A percentile compares a stretch with the other conserved stretches of the same genome.
Conservation (phyloP, 2,329 filamentous ascomycete species). For the Penicillium rolfsii region DNA sequence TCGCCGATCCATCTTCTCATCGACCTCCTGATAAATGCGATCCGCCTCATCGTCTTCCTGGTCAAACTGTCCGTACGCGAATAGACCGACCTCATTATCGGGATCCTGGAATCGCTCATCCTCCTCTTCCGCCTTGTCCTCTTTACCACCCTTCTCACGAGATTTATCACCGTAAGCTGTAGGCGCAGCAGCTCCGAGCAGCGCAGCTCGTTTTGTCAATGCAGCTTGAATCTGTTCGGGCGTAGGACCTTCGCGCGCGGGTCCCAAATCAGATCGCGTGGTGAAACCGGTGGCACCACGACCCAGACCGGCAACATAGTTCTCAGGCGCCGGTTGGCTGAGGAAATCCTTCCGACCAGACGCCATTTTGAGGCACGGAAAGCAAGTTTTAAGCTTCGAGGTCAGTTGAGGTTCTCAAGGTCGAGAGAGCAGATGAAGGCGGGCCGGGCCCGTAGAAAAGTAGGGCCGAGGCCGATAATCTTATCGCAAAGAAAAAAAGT, state of each 20-base stretch:
- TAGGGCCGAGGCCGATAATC: constrained; percentile 31
- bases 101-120: constrained; percentile 90
- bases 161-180: constrained; percentile 71
- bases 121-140: constrained; percentile 70
- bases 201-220: constrained; percentile 87
- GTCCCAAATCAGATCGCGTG: constrained; percentile 92
- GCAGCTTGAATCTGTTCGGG: constrained; percentile 99
- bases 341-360: constrained; percentile 78
- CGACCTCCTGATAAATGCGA: constrained; percentile 90
- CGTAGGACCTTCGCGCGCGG: constrained; percentile 90
- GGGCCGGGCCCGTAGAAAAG: constrained; percentile 20
- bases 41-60: constrained; percentile 98
- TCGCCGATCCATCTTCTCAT: constrained; percentile 94
- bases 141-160: constrained; percentile 65
- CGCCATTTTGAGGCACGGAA: constrained; percentile 53
- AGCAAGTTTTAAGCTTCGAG: constrained; percentile 7
- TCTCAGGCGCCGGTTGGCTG: constrained; percentile 80
- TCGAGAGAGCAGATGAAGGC: constrained; percentile 11
- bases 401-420: constrained; percentile 1
- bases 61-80: constrained; percentile 93
- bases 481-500: constrained; percentile 35
- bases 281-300: constrained; percentile 98
- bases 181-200: constrained; percentile 72
- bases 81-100: constrained; percentile 94
- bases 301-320: constrained; percentile 93